Conservation (phyloP, 495 filamentous ascomycete genomes). For the Xylaria curta region DNA sequence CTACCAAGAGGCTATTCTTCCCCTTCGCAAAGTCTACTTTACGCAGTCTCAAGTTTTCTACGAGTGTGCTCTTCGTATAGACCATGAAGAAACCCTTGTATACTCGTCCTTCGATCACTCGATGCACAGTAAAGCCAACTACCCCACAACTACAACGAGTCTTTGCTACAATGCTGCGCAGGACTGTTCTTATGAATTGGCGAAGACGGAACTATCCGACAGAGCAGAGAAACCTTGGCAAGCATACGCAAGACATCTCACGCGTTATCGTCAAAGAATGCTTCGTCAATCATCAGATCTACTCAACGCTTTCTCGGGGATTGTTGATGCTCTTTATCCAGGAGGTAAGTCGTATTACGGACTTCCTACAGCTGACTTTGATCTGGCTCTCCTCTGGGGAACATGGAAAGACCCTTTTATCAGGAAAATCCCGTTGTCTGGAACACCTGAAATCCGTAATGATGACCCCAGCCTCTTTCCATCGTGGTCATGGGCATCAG, state of each 20-base stretch:
- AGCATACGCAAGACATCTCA: background rate
- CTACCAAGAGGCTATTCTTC: background rate
- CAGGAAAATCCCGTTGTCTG: background rate
- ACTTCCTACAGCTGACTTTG: background rate
- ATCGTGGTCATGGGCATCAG: background rate
- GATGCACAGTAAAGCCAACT: background rate
- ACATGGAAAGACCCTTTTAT: background rate
- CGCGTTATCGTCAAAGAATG: background rate
- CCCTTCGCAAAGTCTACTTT: background rate
- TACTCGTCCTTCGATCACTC: background rate
- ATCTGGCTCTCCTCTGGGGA: background rate
- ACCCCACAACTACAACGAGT: background rate
- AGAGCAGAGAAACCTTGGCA: background rate
- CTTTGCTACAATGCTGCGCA: background rate
- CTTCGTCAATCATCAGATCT: background rate
- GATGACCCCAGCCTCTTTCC: background rate
- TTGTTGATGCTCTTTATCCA: background rate
- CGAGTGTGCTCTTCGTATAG: background rate
- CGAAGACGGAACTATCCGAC: background rate
- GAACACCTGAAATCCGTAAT: background rate
- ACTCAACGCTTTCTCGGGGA: background rate
- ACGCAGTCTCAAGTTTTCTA: background rate
- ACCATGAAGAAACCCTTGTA: background rate
- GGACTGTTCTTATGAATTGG: background rate
- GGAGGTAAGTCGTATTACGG: background rate